A percentile compares a stretch with the other conserved stretches of the same genome.
These are phyloP conservation scores for Ichthyophthirius multifiliis DNA, from an alignment of 169 alveolate genomes.

Conservation along the genomic window DNA sequence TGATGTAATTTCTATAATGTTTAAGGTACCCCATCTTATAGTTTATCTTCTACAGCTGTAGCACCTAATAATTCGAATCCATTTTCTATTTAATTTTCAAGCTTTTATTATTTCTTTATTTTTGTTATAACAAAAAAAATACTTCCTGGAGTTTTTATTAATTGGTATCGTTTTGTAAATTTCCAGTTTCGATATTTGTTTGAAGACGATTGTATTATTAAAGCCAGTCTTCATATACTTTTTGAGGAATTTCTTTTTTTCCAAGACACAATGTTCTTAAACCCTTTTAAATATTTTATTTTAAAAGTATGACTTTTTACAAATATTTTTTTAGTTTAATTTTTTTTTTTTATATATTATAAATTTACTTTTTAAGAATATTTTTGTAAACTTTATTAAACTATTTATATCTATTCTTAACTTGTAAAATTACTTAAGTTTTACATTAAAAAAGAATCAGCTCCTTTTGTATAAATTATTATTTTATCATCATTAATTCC, in stretches of 20 bases:
- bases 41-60: conserved; percentile 97
- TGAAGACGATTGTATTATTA: conserved; percentile 22
- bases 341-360: no score
- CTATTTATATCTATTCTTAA: neutral
- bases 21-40: conserved; percentile 96
- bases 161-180: no score
- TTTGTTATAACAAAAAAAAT: no score
- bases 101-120: conserved; percentile 31
- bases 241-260: conserved; percentile 47
- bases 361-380: conserved; percentile 43
- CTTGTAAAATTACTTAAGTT: conserved; percentile 8
- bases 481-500: conserved; percentile 45
- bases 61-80: conserved; percentile 93
- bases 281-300: conserved; percentile 34
- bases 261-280: conserved; percentile 68
- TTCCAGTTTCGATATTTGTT: conserved; percentile 21
- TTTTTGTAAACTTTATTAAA: conserved; percentile 56
- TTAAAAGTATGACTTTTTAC: neutral
- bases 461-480: conserved; percentile 69
- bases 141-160: no score
- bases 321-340: neutral
- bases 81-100: conserved; percentile 86
- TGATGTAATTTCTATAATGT: conserved; percentile 90
- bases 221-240: conserved; percentile 49
- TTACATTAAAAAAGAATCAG: conserved; percentile 65